A percentile compares a stretch with the other conserved stretches of the same genome.
phyloP scores from a whole-genome alignment of 1,284 basidiomycete species.

The Sphaerobolus stellatus region DNA sequence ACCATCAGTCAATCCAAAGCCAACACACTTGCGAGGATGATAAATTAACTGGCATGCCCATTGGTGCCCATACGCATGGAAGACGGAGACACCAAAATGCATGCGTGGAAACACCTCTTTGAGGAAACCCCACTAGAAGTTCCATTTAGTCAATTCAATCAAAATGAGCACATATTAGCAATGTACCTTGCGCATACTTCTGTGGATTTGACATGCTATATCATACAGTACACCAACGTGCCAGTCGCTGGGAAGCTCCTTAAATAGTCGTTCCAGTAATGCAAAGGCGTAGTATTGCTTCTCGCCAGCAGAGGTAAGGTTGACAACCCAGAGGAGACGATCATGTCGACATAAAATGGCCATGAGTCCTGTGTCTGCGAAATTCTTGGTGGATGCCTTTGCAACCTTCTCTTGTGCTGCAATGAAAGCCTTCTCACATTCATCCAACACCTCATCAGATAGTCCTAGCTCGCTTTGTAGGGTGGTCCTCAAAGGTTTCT shows the following conservation, averaged over 20 bases:
- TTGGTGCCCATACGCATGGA: conserved; percentile 46
- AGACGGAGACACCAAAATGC: conserved; percentile 34
- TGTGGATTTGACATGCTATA: conserved; percentile 40
- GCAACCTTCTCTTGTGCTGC: conserved; percentile 34
- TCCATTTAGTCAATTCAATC: too few species aligned
- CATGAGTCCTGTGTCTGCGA: conserved; percentile 34
- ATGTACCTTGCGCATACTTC: too few species aligned
- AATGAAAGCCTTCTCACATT: conserved; percentile 31
- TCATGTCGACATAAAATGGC: conserved; percentile 39
- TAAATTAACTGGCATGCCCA: conserved; percentile 40
- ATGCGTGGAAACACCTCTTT: conserved; percentile 21
- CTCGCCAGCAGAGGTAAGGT: conserved; percentile 43
- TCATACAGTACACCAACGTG: conserved; percentile 37
- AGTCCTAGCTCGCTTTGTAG: too few species aligned
- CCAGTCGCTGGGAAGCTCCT: conserved; percentile 27
- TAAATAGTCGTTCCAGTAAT: conserved; percentile 31
- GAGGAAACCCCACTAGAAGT: conserved; percentile 34
- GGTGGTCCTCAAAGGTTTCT: too few species aligned
- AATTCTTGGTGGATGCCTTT: conserved; percentile 25
- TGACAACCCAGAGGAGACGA: conserved; percentile 36
- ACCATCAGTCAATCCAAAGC: conserved; percentile 35
- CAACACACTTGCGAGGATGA: conserved; percentile 31
- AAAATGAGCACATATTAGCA: too few species aligned
- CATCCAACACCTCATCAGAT: conserved; percentile 36
- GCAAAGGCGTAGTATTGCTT: conserved; percentile 40